phyloP scores from a whole-genome alignment of 805 yeast species.

The Barnettozyma vustinii region DNA sequence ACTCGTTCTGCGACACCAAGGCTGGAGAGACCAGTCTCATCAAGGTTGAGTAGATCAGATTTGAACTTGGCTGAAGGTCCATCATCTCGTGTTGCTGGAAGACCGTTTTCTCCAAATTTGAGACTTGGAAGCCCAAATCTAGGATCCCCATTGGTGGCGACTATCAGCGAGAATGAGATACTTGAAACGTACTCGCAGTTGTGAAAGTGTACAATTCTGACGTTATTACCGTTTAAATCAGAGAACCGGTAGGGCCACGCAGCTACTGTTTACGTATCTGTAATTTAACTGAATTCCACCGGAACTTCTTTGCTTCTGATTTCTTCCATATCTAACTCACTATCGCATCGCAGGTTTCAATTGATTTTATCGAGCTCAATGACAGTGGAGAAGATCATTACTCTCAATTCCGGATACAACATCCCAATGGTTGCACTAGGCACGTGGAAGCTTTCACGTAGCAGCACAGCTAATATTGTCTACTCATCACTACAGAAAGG shows the following conservation, averaged over 20 bases:
- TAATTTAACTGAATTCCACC: no score
- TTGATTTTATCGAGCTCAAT: neutral
- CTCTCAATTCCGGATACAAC: conserved; percentile 45
- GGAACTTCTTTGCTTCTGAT: neutral
- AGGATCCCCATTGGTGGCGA: neutral
- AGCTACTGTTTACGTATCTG: no score
- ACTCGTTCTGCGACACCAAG: neutral
- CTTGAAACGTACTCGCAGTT: conserved; percentile 3
- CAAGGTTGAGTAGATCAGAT: neutral
- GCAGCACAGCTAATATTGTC: conserved; percentile 38
- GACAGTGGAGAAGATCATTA: conserved; percentile 11
- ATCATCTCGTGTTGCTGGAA: neutral
- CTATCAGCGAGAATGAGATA: conserved; percentile 5
- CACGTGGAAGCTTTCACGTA: conserved; percentile 39
- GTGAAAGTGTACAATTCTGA: no score
- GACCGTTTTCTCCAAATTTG: neutral
- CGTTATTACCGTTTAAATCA: no score
- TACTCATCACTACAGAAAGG: conserved; percentile 57
- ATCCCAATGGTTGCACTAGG: conserved; percentile 59
- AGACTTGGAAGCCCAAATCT: neutral
- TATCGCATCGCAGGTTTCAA: no score
- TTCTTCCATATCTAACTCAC: neutral
- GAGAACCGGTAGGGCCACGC: neutral
- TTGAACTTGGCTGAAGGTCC: neutral
- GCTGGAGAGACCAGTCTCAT: neutral